Conservation (phyloP, 2,329 filamentous ascomycete genomes). For the Penicillium sp. region DNA sequence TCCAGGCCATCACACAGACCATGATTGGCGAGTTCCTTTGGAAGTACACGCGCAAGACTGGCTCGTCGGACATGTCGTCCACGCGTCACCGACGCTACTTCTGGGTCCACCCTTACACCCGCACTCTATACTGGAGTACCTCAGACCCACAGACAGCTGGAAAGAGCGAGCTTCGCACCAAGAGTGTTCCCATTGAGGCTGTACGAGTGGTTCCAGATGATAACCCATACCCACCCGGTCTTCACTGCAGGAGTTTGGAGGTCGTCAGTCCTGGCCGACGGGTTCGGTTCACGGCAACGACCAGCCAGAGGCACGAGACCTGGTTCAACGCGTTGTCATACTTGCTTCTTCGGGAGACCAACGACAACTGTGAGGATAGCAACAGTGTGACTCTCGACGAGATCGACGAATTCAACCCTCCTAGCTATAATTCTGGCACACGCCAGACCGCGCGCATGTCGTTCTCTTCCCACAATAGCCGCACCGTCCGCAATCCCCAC, state of each 20-base stretch:
- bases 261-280: slow-evolving; percentile 85
- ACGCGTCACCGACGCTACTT: slow-evolving; percentile 94
- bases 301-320: slow-evolving; percentile 91
- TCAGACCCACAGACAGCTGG: slow-evolving; percentile 78
- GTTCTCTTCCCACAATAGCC: slow-evolving; percentile 78
- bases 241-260: slow-evolving; percentile 91
- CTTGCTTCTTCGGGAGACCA: slow-evolving; percentile 74
- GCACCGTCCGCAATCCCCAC: slow-evolving; percentile 67
- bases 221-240: slow-evolving; percentile 90
- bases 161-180: slow-evolving; percentile 73
- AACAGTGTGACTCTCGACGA: slow-evolving; percentile 63
- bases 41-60: slow-evolving; percentile 97
- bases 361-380: slow-evolving; percentile 56
- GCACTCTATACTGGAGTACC: slow-evolving; percentile 95
- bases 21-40: slow-evolving; percentile 99
- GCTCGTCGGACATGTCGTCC: slow-evolving; percentile 83
- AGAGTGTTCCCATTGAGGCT: slow-evolving; percentile 92
- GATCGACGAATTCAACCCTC: slow-evolving; percentile 82
- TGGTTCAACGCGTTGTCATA: slow-evolving; percentile 99
- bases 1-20: slow-evolving; percentile 97
- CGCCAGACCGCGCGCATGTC: slow-evolving; percentile 61
- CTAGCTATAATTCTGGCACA: slow-evolving; percentile 57
- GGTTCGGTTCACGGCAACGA: slow-evolving; percentile 92
- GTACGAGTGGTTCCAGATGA: slow-evolving; percentile 91
- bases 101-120: slow-evolving; percentile 98